These are phyloP conservation scores for Lactarius hengduanensis DNA, from an alignment of 768 basidiomycete species.

Conservation along the genomic window DNA sequence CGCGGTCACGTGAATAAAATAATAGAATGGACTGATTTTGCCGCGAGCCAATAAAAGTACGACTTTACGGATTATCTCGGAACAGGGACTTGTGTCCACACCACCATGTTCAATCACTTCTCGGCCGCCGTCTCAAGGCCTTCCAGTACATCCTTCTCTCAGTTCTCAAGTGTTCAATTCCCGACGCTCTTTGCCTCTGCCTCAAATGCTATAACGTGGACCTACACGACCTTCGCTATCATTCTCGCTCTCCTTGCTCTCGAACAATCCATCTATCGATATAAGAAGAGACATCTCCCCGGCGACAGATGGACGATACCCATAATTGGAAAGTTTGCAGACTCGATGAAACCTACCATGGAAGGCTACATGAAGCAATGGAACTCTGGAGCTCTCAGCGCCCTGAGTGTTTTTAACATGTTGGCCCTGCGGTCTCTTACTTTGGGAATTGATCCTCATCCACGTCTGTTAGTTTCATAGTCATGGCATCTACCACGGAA, in stretches of 20 bases:
- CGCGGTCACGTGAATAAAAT: constrained; percentile 5
- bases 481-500: constrained; percentile 94
- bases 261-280: constrained; percentile 86
- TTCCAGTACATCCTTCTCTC: constrained; percentile 42
- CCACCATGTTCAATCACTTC: constrained; percentile 31
- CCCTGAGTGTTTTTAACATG: constrained; percentile 98
- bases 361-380: constrained; percentile 91
- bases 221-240: constrained; percentile 68
- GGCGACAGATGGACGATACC: constrained; percentile 93
- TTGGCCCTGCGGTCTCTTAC: constrained; percentile 32
- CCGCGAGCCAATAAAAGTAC: constrained; percentile 6
- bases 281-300: constrained; percentile 85
- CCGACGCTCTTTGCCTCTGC: constrained; percentile 45
- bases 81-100: background rate
- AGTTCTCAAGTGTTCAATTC: constrained; percentile 48
- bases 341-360: constrained; percentile 88
- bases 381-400: constrained; percentile 85
- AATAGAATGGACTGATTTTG: constrained; percentile 25
- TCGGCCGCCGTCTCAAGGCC: constrained; percentile 41
- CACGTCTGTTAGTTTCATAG: constrained; percentile 79
- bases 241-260: constrained; percentile 73
- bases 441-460: constrained; percentile 19
- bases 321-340: constrained; percentile 94
- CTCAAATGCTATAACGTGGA: constrained; percentile 45
- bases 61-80: background rate